Evolutionary conservation across 2,329 filamentous ascomycete species (phyloP), one percentile per base, ranked within the genome.

Genomic region (Alternaria infectoria): DNA sequence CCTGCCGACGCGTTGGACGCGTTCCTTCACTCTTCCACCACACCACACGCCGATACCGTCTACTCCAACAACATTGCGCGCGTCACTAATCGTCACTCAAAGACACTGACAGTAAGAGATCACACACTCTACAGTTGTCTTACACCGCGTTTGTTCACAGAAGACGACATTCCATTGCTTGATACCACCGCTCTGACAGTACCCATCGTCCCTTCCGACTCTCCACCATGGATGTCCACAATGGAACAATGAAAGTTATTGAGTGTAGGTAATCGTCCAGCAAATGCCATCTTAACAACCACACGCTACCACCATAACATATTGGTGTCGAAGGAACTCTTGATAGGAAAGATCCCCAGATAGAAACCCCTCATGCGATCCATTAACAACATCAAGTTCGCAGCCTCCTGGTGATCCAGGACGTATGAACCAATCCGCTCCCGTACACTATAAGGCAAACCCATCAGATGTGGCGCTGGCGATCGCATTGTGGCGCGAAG

Each of bases 1-100:
- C 43, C 26, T 50, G n/a, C 61, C 58, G 58, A 51, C 55, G 54
- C 45, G 55, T 50, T 43, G 2, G 32, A 55, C 44, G n/a, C 36
- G 36, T 40, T 6, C n/a, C 36, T 40, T 6, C 15, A 40, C 36
- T 40, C n/a, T 4, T 40, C 36, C 6, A 36, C 12, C 32, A 36
- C 36, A 17, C 36, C 36, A 40, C 36, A 40, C 36, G 36, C 8
- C 36, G 9, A 40, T 40, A 17, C 0, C n/a, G n/a, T 17, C 9
- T 17, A 3, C 36, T 40, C 1, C 1, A 40, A 17, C 15, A 40
- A 40, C n/a, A 40, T 11, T 17, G 8, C n/a, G 36, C 36, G 2
- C 8, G 0, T 11, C 36, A 40, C 36, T 17, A 2, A 0, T 17
- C n/a, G n/a, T 40, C 36, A 40, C 1, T 1, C n/a, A 17, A 40